Conservation (phyloP, 257 asterid species). For the Petunia secreta region DNA sequence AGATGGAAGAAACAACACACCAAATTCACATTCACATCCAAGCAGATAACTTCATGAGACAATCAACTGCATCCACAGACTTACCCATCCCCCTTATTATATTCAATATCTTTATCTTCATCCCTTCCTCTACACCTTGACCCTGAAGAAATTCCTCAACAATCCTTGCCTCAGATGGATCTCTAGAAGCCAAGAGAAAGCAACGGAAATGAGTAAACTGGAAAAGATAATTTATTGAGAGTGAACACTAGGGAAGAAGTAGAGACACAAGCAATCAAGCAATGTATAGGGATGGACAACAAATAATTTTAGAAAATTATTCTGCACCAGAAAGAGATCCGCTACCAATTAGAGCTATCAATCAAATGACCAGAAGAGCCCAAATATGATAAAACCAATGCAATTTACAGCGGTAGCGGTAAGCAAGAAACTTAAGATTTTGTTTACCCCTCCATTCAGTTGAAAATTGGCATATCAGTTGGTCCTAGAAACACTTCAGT, state of each 20-base stretch:
- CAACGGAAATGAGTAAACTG: constrained; percentile 17
- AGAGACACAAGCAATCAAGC: background rate
- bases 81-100: constrained; percentile 88
- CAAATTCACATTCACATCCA: background rate
- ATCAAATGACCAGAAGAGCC: background rate
- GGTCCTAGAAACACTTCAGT: too few relatives aligned
- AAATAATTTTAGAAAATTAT: background rate
- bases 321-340: background rate
- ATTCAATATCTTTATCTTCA: constrained; percentile 54
- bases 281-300: constrained; percentile 16
- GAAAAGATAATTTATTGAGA: constrained; percentile 16
- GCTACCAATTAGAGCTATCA: constrained; percentile 8
- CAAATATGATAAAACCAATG: constrained; percentile 2
- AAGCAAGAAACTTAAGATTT: too few relatives aligned
- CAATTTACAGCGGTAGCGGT: background rate
- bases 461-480: too few relatives aligned
- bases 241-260: background rate
- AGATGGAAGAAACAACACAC: constrained; percentile 5
- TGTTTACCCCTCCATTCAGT: too few relatives aligned
- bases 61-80: constrained; percentile 20
- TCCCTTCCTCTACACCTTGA: constrained; percentile 67
- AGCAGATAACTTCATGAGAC: constrained; percentile 10
- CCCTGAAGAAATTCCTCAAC: constrained; percentile 80
- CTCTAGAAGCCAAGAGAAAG: constrained; percentile 47
- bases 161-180: constrained; percentile 73